A percentile compares a stretch with the other conserved stretches of the same genome.
Evolutionary conservation across 2,329 filamentous ascomycete genomes (phyloP).

Genomic region (Xylaria hypoxylon): DNA sequence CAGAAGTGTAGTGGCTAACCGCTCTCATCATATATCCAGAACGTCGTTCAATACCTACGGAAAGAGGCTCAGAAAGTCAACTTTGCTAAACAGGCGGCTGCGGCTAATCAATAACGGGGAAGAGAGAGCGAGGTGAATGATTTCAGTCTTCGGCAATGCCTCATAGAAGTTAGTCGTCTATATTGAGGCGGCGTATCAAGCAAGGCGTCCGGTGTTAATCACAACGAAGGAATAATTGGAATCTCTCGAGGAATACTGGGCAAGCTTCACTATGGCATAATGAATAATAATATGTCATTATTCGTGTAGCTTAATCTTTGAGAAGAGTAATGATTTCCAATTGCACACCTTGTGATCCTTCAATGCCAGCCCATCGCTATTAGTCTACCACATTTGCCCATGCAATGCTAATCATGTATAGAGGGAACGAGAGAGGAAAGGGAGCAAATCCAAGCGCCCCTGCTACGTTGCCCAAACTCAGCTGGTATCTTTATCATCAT

Average conservation of each 20-base stretch:
- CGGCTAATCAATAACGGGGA: conserved; percentile 23
- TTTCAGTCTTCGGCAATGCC: background rate
- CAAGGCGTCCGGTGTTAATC: conserved; percentile 38
- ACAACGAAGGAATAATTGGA: background rate
- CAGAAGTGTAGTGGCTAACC: background rate
- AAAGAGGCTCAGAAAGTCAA: conserved; percentile 66
- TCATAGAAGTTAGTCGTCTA: background rate
- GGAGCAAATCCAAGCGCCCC: conserved; percentile 31
- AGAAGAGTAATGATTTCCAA: conserved; percentile 11
- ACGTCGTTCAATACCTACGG: conserved; percentile 70
- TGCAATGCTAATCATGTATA: conserved; percentile 22
- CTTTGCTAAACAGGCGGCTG: conserved; percentile 49
- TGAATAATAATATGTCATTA: conserved; percentile 18
- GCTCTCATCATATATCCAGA: conserved; percentile 53
- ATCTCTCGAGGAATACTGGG: background rate
- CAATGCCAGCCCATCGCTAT: background rate
- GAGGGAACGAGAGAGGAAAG: background rate
- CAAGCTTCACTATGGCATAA: background rate
- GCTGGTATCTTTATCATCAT: conserved; percentile 44
- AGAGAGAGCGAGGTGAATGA: background rate
- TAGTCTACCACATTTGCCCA: background rate
- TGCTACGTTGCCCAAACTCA: conserved; percentile 32
- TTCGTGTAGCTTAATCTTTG: conserved; percentile 6
- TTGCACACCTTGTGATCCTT: background rate
- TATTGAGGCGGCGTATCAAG: conserved; percentile 1